Evolutionary conservation across 2,329 filamentous ascomycete genomes (phyloP).

Genomic region (Endocalyx cinctus): DNA sequence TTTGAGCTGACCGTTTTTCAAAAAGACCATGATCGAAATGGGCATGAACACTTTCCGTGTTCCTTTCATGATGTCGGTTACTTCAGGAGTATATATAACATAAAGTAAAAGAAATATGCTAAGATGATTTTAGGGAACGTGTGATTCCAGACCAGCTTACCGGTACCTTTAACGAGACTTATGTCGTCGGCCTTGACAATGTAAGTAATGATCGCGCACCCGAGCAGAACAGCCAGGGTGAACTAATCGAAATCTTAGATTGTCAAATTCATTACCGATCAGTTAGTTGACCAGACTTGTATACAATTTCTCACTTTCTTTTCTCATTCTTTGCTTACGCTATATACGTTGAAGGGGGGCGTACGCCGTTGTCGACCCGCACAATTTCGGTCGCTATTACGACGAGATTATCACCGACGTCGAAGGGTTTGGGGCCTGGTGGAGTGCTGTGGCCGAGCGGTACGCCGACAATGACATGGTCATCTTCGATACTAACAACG

Average conservation of each 20-base stretch:
- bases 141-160: conserved; percentile 45
- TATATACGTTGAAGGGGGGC: conserved; percentile 33
- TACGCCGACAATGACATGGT: conserved; percentile 52
- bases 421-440: conserved; percentile 51
- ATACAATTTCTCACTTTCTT: conserved; percentile 1
- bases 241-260: conserved; percentile 13
- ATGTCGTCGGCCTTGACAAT: conserved; percentile 20
- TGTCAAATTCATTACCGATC: conserved; percentile 19
- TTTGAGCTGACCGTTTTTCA: no score
- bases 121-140: conserved; percentile 46
- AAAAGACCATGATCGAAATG: conserved; percentile 41
- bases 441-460: conserved; percentile 48
- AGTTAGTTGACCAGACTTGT: conserved; percentile 9
- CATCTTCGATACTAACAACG: conserved; percentile 65
- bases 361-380: conserved; percentile 53
- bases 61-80: conserved; percentile 48
- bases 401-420: conserved; percentile 48
- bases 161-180: conserved; percentile 27
- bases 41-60: conserved; percentile 55
- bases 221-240: neutral
- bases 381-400: conserved; percentile 58
- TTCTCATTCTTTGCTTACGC: neutral
- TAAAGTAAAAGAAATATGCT: conserved; percentile 1
- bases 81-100: no score
- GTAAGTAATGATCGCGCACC: conserved; percentile 8